Percentiles rank a stretch among this genome's conserved stretches.
phyloP scores from a whole-genome alignment of 495 filamentous ascomycete genomes.

The Talaromyces wortmannii region DNA sequence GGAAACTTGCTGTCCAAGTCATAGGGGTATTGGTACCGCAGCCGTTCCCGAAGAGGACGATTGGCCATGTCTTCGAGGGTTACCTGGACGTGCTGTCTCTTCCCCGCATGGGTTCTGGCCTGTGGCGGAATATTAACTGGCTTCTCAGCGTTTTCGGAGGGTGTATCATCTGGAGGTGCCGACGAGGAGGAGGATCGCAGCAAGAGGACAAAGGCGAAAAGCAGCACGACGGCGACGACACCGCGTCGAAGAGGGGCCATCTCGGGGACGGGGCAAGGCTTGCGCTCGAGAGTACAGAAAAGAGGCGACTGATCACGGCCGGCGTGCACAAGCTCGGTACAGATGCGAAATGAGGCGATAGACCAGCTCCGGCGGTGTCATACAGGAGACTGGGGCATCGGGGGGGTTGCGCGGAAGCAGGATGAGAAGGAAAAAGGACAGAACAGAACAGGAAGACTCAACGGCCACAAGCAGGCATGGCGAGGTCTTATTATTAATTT shows the following conservation, averaged over 20 bases:
- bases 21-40: constrained; percentile 92
- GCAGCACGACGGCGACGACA: constrained; percentile 56
- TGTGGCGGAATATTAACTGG: constrained; percentile 27
- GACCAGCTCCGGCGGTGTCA: background rate
- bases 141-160: constrained; percentile 11
- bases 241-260: constrained; percentile 71
- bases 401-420: background rate
- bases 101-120: constrained; percentile 13
- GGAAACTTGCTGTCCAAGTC: constrained; percentile 82
- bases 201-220: constrained; percentile 66
- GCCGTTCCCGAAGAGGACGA: constrained; percentile 70
- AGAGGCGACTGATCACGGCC: background rate
- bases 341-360: background rate
- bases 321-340: background rate
- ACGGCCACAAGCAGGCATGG: too few relatives aligned
- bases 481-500: too few relatives aligned
- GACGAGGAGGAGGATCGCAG: constrained; percentile 58
- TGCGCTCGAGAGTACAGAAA: background rate
- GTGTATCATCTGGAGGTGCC: constrained; percentile 5
- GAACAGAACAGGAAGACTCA: background rate
- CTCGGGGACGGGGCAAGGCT: background rate
- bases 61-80: constrained; percentile 45
- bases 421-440: background rate
- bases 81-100: constrained; percentile 21
- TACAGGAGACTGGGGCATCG: background rate